These are phyloP conservation scores for Termitomyces bulborhizus DNA, from an alignment of 768 basidiomycete genomes.

Conservation along the genomic window DNA sequence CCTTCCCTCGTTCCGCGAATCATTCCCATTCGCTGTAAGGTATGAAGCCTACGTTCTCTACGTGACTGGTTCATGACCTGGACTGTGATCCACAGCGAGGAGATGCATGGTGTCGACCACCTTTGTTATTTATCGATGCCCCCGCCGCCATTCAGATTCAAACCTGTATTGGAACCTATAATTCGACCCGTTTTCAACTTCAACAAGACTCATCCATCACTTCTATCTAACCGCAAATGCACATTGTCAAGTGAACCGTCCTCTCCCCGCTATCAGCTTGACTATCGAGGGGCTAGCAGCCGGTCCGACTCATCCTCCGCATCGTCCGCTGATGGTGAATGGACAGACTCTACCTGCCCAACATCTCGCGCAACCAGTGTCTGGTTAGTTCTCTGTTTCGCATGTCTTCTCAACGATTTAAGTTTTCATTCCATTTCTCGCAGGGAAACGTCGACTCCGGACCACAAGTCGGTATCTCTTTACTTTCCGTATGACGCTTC, in stretches of 20 bases:
- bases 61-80: neutral
- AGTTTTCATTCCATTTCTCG: neutral
- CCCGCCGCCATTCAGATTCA: neutral
- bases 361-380: slow-evolving; percentile 1
- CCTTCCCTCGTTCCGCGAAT: slow-evolving; percentile 15
- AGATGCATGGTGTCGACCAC: neutral
- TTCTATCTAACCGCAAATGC: neutral
- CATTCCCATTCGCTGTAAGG: slow-evolving; percentile 11
- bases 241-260: neutral
- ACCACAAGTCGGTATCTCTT: neutral
- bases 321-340: slow-evolving; percentile 4
- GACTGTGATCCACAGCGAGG: neutral
- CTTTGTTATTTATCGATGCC: neutral
- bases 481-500: too few species aligned
- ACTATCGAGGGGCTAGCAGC: neutral
- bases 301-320: neutral
- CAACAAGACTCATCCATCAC: neutral
- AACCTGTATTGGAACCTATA: neutral
- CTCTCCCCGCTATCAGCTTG: neutral
- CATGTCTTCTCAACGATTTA: neutral
- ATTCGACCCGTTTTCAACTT: neutral
- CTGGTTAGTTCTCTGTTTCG: neutral
- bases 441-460: neutral
- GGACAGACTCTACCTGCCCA: neutral
- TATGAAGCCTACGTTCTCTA: neutral